phyloP scores from a whole-genome alignment of 2,329 filamentous ascomycete genomes.

The Boeremia lycopersici region DNA sequence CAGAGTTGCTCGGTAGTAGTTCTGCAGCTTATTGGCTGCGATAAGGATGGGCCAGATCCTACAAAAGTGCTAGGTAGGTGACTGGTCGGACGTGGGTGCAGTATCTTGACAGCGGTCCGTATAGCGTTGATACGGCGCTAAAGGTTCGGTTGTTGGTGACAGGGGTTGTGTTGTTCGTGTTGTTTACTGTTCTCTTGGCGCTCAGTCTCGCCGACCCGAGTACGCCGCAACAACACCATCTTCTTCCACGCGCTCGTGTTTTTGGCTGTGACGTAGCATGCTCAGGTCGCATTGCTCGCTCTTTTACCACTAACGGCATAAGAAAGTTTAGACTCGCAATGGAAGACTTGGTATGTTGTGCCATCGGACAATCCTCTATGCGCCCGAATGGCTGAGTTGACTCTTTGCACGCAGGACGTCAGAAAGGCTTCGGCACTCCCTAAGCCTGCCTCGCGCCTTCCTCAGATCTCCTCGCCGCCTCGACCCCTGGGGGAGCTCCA shows the following conservation, averaged over 20 bases:
- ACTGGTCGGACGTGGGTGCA: too few relatives aligned
- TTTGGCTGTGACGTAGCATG: slow-evolving; percentile 28
- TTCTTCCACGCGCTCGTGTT: slow-evolving; percentile 23
- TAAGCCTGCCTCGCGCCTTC: slow-evolving; percentile 36
- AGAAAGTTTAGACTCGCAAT: slow-evolving; percentile 30
- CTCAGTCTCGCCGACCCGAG: slow-evolving; percentile 9
- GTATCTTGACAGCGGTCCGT: neutral
- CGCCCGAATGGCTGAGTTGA: slow-evolving; percentile 21
- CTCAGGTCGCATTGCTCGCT: slow-evolving; percentile 28
- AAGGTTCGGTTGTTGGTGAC: neutral
- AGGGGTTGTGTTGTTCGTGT: slow-evolving; percentile 11
- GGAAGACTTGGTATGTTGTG: slow-evolving; percentile 40
- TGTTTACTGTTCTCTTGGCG: slow-evolving; percentile 15
- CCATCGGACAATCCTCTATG: neutral
- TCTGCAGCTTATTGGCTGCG: neutral
- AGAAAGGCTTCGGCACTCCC: slow-evolving; percentile 39
- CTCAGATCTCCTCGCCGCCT: slow-evolving; percentile 31
- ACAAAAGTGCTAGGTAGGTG: too few relatives aligned
- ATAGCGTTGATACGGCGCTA: too few relatives aligned
- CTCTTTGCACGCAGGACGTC: slow-evolving; percentile 23
- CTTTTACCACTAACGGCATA: slow-evolving; percentile 13
- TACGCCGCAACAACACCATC: slow-evolving; percentile 19
- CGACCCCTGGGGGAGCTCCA: slow-evolving; percentile 57
- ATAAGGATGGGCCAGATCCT: too few relatives aligned
- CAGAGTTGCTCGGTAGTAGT: too few relatives aligned